Evolutionary conservation across 768 basidiomycete species (phyloP), one percentile per base, ranked within the genome.

Genomic region (Pleurotus pulmonarius): DNA sequence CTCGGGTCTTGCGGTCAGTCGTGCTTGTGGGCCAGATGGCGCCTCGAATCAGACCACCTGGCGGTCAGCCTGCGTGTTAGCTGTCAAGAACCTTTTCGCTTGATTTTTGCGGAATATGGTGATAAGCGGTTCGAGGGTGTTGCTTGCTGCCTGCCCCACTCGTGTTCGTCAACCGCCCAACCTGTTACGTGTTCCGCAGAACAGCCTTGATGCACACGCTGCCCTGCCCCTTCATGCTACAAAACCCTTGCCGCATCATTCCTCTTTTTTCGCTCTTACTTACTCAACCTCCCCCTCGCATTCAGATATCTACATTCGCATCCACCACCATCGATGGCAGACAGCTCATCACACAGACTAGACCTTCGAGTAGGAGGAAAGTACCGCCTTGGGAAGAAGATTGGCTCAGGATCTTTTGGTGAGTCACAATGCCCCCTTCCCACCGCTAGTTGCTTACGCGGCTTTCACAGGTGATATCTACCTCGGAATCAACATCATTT

Each of bases 401-500:
- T 98, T 67, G 96, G 96, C 60, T 96, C 94, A 34, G 96, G 96
- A 60, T 98, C 95, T 45, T 98, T 98, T 66, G 94, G 95, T 96
- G 65, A 68, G 89, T 79, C 52, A 16, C 37, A 40, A 11, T 11
- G 29, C 29, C 9, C 29, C 29, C 29, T 11, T 34, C 11, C 29
- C 29, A 8, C 29, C 29, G 29, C 29, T 34, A 8, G 9, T 34
- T 34, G 29, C 29, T 34, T 34, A 34, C 29, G 29, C 9, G 29
- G 9, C 29, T 34, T 34, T 34, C 9, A 20, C 46, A 96, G 96
- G 94, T 73, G 96, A 98, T 70, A 98, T 99, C 75, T 98, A 98
- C 72, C 92, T 98, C 60, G 97, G 97, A 57, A 96, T 97, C 73
- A 99, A 98, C 82, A 98, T 99, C 78, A 98, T 98, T 70, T 98